These are phyloP conservation scores for Babesia caballi DNA, from an alignment of 169 alveolate genomes.

Conservation along the genomic window DNA sequence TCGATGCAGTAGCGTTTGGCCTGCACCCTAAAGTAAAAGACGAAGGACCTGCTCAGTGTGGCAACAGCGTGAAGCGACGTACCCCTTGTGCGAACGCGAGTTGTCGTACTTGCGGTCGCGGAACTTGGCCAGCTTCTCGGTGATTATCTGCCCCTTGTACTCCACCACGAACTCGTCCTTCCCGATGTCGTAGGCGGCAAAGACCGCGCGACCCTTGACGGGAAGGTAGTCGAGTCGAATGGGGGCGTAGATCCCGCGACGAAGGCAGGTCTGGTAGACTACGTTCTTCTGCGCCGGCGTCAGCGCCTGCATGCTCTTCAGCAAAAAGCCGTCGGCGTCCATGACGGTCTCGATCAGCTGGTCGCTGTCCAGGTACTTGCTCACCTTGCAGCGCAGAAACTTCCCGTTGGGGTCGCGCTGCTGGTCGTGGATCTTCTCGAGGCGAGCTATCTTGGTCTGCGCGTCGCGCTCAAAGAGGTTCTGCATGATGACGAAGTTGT, in stretches of 20 bases:
- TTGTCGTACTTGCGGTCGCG: constrained; percentile 71
- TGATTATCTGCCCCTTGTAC: constrained; percentile 82
- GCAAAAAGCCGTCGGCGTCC: constrained; percentile 48
- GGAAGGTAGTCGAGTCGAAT: constrained; percentile 32
- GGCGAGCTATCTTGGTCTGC: constrained; percentile 33
- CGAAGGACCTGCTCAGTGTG: constrained; percentile 72
- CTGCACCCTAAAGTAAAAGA: constrained; percentile 81
- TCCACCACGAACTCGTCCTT: constrained; percentile 84
- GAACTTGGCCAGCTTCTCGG: constrained; percentile 78
- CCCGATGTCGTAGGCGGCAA: constrained; percentile 79
- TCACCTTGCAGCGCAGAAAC: background rate
- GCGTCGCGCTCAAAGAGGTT: constrained; percentile 57
- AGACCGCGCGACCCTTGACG: constrained; percentile 82
- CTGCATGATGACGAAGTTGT: constrained; percentile 60
- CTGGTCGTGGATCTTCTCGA: constrained; percentile 10
- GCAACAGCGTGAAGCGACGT: background rate
- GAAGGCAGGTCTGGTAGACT: constrained; percentile 35
- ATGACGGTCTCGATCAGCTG: constrained; percentile 32
- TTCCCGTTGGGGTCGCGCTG: constrained; percentile 16
- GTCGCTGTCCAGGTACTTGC: constrained; percentile 43
- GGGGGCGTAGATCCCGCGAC: constrained; percentile 49
- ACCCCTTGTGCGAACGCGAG: constrained; percentile 40
- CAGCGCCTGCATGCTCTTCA: constrained; percentile 31
- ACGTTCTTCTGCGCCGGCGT: constrained; percentile 36
- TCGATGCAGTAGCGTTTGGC: constrained; percentile 79